phyloP scores from a whole-genome alignment of 345 rosid genomes.

The Salix purpurea region DNA sequence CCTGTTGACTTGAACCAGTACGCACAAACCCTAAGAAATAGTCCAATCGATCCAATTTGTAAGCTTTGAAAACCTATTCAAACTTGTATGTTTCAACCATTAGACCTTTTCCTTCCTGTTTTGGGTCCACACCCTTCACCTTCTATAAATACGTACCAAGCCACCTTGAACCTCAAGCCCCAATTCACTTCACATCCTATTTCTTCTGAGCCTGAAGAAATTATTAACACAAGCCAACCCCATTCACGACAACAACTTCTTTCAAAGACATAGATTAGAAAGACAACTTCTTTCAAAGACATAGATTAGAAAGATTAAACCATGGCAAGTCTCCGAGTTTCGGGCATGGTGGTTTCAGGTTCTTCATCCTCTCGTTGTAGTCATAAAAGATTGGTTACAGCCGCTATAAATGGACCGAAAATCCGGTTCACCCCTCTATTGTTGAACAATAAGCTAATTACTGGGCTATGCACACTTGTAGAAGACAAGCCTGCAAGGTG shows the following conservation, averaged over 20 bases:
- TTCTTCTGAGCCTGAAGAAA: background rate
- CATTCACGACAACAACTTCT: background rate
- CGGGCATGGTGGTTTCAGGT: constrained; percentile 13
- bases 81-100: constrained; percentile 10
- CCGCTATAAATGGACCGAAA: constrained; percentile 18
- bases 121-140: background rate
- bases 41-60: background rate
- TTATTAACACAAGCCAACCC: background rate
- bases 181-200: background rate
- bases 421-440: background rate
- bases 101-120: constrained; percentile 10
- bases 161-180: background rate
- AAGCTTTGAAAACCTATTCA: background rate
- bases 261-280: background rate
- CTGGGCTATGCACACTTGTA: no score
- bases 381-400: background rate
- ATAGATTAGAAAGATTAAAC: background rate
- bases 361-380: background rate
- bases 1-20: no score
- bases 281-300: background rate
- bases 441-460: no score
- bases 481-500: no score
- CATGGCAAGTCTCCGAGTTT: constrained; percentile 27
- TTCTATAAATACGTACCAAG: background rate
- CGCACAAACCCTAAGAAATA: background rate